Evolutionary conservation across 257 asterid genomes (phyloP), one percentile per base, ranked within the genome.

Genomic region (Scutellaria minor): DNA sequence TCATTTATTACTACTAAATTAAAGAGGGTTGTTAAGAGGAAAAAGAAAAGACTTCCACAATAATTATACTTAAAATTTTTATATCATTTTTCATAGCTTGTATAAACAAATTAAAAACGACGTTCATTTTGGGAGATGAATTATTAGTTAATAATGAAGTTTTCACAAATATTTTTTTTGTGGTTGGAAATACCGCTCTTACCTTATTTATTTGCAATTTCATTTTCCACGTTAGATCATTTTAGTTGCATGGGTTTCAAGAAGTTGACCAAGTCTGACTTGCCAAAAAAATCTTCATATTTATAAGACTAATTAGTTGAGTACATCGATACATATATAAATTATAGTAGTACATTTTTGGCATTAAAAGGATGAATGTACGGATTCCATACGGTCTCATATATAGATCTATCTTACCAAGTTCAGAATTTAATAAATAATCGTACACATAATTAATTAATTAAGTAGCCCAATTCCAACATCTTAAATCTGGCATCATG

Each of bases 211-310:
- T 22, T 22, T 20, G 45, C 31, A 7, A 52, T 56, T 9, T 2
- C 11, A 5, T 11, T 10, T 44, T 31, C 24, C 13, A 73, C 54
- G 60, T 64, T 20, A 65, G 61, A 10, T 63, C 53, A 73, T 45
- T 24, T 31, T 45, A 47, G 13, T 35, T 59, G 40, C 81, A 40
- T 62, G 3, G 42, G 10, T 47, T 46, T 70, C 80, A 42, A 77
- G 69, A 70, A 55, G 80, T 77, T 77, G 77, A 70, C 73, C 72
- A 31, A 64, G 31, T 18, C 44, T 44, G 70, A 59, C 50, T 60
- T 60, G 71, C 37, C 12, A 60, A 13, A 53, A 70, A 20, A 31
- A 31, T 24, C 37, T 31, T 31, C 5, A 31, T 31, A 61, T 61
- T 12, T 7, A n/a, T 24, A 48, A 15, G n/a, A 57, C 46, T 48